These are phyloP conservation scores for Pyronema domesticum DNA, from an alignment of 495 filamentous ascomycete genomes.

Conservation along the genomic window DNA sequence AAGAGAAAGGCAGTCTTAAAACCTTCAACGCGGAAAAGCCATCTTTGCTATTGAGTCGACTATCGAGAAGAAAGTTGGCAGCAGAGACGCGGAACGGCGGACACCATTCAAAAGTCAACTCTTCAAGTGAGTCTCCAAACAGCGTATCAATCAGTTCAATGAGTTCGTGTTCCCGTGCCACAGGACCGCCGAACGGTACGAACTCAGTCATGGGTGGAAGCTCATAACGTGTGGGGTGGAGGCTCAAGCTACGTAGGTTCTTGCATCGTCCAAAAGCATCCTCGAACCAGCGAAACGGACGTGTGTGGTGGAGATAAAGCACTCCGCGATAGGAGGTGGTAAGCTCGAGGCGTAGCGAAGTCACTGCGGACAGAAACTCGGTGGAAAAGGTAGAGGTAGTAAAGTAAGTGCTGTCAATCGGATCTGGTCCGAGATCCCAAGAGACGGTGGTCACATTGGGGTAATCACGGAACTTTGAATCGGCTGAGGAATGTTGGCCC, in stretches of 20 bases:
- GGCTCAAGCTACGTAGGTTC: background rate
- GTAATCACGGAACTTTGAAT: constrained; percentile 9
- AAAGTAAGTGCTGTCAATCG: background rate
- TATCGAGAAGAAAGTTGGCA: background rate
- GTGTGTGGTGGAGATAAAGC: too few species aligned
- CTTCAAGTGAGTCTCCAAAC: background rate
- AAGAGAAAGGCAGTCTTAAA: background rate
- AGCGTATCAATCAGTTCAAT: background rate
- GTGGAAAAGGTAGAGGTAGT: background rate
- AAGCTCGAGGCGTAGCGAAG: background rate
- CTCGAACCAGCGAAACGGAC: background rate
- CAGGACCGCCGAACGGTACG: background rate
- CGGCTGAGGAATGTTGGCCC: background rate
- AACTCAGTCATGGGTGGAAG: background rate
- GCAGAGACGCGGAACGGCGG: background rate
- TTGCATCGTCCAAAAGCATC: background rate
- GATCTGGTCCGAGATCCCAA: background rate
- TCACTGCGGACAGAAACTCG: background rate
- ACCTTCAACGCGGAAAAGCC: background rate
- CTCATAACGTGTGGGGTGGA: background rate
- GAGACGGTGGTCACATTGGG: background rate
- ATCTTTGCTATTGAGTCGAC: background rate
- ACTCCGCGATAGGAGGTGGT: background rate
- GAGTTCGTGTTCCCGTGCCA: background rate
- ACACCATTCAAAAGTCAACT: background rate